These are phyloP conservation scores for Aspergillus taichungensis DNA, from an alignment of 495 filamentous ascomycete species.

Conservation along the genomic window DNA sequence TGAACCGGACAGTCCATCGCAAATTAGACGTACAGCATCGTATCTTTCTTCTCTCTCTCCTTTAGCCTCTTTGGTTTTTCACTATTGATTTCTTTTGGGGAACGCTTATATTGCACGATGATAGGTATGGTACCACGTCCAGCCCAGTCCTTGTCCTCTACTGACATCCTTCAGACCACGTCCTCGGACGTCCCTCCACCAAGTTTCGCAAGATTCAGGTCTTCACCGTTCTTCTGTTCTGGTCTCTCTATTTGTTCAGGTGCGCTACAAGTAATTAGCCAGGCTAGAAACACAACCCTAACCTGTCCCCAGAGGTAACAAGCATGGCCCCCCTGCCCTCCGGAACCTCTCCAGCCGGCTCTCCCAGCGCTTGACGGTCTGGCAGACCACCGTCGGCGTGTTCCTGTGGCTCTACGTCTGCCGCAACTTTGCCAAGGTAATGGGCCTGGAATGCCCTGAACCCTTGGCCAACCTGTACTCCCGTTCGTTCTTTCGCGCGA, in stretches of 20 bases:
- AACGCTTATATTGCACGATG: too few relatives aligned
- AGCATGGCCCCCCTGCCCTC: constrained; percentile 74
- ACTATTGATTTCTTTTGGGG: too few relatives aligned
- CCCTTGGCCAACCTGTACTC: constrained; percentile 92
- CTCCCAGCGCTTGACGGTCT: constrained; percentile 62
- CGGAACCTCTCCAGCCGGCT: constrained; percentile 64
- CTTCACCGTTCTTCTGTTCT: constrained; percentile 80
- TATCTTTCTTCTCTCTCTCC: too few relatives aligned
- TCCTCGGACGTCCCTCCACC: constrained; percentile 82
- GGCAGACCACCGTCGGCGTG: constrained; percentile 83
- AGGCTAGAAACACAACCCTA: neutral
- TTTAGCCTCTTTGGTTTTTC: too few relatives aligned
- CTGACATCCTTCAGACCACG: constrained; percentile 54
- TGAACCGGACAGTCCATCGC: too few relatives aligned
- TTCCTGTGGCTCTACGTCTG: constrained; percentile 85
- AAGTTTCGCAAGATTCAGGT: constrained; percentile 91
- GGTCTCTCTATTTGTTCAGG: constrained; percentile 76
- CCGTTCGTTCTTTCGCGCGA: constrained; percentile 91
- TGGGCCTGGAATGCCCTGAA: constrained; percentile 86
- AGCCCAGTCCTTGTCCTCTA: too few relatives aligned
- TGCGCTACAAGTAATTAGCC: constrained; percentile 23
- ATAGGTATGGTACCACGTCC: neutral
- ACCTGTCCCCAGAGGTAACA: constrained; percentile 53
- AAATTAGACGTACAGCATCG: too few relatives aligned
- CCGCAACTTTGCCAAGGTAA: constrained; percentile 86